Conservation (phyloP, 345 rosid genomes). For the Salix exigua region DNA sequence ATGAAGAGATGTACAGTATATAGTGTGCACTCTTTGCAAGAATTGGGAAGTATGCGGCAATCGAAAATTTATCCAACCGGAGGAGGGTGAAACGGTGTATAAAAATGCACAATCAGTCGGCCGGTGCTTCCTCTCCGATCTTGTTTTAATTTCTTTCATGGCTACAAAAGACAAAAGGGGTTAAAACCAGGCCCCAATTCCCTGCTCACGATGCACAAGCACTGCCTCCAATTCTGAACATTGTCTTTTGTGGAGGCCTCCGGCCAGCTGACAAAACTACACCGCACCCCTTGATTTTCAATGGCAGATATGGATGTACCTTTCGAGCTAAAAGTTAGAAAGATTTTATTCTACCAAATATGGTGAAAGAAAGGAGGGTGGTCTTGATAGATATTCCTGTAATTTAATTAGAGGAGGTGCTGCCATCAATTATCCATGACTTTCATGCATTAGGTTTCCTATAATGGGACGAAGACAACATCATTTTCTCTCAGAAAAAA, state of each 20-base stretch:
- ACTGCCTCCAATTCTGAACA: no score
- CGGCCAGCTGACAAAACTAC: not conserved
- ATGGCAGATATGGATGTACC: not conserved
- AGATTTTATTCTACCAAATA: no score
- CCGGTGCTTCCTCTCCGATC: not conserved
- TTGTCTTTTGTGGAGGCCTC: not conserved
- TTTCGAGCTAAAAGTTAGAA: not conserved
- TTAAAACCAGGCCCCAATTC: not conserved
- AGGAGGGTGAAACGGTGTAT: no score
- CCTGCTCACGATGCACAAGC: no score
- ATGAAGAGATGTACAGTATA: no score
- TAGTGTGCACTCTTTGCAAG: no score
- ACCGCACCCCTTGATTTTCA: not conserved
- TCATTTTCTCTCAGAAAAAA: conserved; percentile 31
- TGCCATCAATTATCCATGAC: conserved; percentile 10
- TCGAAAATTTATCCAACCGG: no score
- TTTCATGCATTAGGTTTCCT: conserved; percentile 2
- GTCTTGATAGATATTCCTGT: no score
- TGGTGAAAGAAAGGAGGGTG: no score
- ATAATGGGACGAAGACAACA: conserved; percentile 36
- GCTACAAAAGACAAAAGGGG: no score
- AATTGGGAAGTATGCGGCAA: no score
- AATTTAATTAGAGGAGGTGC: not conserved
- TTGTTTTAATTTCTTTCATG: no score
- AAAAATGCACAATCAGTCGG: not conserved